Evolutionary conservation across 2,329 filamentous ascomycete genomes (phyloP), one percentile per base, ranked within the genome.

Genomic region (Emmonsia crescens): DNA sequence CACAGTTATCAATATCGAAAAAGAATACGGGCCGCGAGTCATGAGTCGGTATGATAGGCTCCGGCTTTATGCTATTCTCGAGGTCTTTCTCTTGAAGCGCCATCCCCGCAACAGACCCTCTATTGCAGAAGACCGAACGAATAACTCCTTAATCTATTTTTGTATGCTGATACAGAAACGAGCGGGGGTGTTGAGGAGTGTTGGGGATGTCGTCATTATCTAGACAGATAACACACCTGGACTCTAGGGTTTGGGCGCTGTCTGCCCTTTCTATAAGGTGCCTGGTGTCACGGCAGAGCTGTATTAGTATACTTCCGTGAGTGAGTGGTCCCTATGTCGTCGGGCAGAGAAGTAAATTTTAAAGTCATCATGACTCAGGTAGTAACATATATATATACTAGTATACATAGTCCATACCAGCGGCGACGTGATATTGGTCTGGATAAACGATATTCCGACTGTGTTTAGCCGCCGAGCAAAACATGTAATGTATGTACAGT

Each of bases 1-100:
- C 84, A 76, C 95, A 99, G 72, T 99, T 99, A 80, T 99, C 94
- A 71, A 99, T 97, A 73, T 99, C 94, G 72, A 96, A 97, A 75
- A 84, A 86, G 73, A 86, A 83, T 24, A 89, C 80, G 1, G 81
- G 80, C 64, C 83, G 73, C 64, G 70, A 67, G 65, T 79, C 75
- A 63, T 27, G 9, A 38, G 29, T 8, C 4, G 33, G 33, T 9
- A 24, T 21, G 52, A 19, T 38, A 10, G 52, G n/a, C 33, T 56
- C 33, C 14, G 31, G 5, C 3, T 27, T 40, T 29, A 40, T 27
- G 19, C n/a, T 33, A 56, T 56, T 40, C 10, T 40, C 12, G 29
- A 56, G 52, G n/a, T 24, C 21, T 33, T 56, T 40, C n/a, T 56
- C 33, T 33, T 40, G 52, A 3, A 40, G 14, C 10, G n/a, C 19